Base-by-base conservation (phyloP, 2,329 filamentous ascomycete species). In the Fusarium citri region DNA sequence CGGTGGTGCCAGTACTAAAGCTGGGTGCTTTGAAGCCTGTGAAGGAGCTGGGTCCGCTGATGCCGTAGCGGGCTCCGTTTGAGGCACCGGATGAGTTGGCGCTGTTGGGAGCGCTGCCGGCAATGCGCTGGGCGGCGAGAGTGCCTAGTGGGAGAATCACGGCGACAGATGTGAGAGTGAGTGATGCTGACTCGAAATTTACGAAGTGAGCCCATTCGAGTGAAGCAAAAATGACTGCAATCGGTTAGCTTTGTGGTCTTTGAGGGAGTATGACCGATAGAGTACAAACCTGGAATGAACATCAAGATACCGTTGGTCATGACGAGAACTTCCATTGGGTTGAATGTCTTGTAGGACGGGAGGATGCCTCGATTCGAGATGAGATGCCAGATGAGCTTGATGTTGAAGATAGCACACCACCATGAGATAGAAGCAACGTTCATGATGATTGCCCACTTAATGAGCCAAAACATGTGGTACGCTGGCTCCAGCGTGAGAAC, bases 301-400 rank as follows among this genome's bases (percentile, higher is more conserved):
- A 88, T 88, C 56, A 89, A 78, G 2, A 87, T 68, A 14, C 85
- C 86, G 40, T 88, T 88, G 50, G 85, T 85, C 71, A 87, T 84
- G 53, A 87, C 80, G 25, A 88, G 78, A 10, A 87, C 81, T 69
- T 89, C 86, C 80, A 88, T 84, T 8, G 85, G 81, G 0, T 78
- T 84, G 41, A 88, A 72, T 0, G 80, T 77, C 50, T 78, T 78
- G 6, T 80, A 76, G 1, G 77, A 78, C 1, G 82, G 82, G 2
- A 88, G 78, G 9, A 88, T 75, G 48, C 81, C 83, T 26, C 85
- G 79, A 67, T 84, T 85, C 11, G 77, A 74, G 45, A 81, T 75
- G 64, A 88, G 80, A 72, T 88, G 86, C 22, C 78, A 70, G 51
- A 84, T 74, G 12, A 88, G 79, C 59, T 87, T 84, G 58, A 81